A percentile compares a stretch with the other conserved stretches of the same genome.
Evolutionary conservation across 2,329 filamentous ascomycete genomes (phyloP).

Genomic region (Calonectria leucothoes): DNA sequence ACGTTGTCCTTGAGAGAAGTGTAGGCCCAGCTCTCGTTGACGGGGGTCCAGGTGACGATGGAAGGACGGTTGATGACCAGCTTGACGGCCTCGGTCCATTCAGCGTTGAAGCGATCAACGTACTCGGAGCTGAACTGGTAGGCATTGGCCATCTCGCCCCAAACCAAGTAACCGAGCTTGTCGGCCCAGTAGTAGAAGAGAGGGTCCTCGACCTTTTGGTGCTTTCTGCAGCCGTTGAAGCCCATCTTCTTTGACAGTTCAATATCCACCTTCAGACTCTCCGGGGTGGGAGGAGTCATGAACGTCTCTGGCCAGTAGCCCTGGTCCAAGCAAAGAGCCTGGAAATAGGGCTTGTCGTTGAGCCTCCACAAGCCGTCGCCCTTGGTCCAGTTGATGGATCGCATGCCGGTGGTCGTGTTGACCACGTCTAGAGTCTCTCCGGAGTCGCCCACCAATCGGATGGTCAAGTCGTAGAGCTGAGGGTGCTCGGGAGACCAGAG

Average conservation of each 20-base stretch:
- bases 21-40: slow-evolving; percentile 75
- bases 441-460: slow-evolving; percentile 61
- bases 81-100: slow-evolving; percentile 73
- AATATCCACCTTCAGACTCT: slow-evolving; percentile 63
- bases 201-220: slow-evolving; percentile 73
- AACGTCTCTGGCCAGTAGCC: slow-evolving; percentile 73
- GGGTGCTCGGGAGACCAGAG: slow-evolving; percentile 72
- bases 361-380: slow-evolving; percentile 70
- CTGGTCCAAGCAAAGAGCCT: slow-evolving; percentile 70
- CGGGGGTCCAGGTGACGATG: slow-evolving; percentile 74
- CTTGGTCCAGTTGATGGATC: slow-evolving; percentile 67
- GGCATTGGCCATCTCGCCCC: slow-evolving; percentile 74
- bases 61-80: slow-evolving; percentile 75
- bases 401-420: slow-evolving; percentile 70
- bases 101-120: slow-evolving; percentile 69
- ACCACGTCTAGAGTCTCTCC: slow-evolving; percentile 64
- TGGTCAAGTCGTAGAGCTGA: slow-evolving; percentile 64
- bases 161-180: slow-evolving; percentile 69
- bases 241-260: slow-evolving; percentile 69
- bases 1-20: slow-evolving; percentile 65
- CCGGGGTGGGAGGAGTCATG: slow-evolving; percentile 65
- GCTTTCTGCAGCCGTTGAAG: slow-evolving; percentile 74
- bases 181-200: slow-evolving; percentile 72
- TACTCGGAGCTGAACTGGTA: slow-evolving; percentile 72
- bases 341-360: slow-evolving; percentile 70